Percentiles rank a stretch among this genome's conserved stretches.
phyloP scores from a whole-genome alignment of 805 yeast species.

The Myxozyma lipomycoides region DNA sequence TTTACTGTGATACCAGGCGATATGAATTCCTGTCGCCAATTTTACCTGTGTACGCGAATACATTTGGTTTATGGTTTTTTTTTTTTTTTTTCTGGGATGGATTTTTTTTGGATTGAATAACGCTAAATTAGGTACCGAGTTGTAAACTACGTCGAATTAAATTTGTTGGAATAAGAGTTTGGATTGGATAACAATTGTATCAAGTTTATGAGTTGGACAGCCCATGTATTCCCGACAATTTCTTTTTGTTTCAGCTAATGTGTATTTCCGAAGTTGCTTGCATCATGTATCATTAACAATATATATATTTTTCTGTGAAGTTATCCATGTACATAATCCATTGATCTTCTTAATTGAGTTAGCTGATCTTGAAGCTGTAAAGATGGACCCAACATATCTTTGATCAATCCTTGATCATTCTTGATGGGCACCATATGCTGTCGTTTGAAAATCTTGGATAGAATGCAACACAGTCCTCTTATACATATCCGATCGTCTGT shows the following conservation, averaged over 20 bases:
- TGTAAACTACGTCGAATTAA: too few relatives aligned
- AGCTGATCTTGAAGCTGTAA: neutral
- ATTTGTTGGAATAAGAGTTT: neutral
- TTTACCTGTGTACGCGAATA: too few relatives aligned
- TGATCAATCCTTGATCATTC: conserved; percentile 4
- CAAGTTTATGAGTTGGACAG: neutral
- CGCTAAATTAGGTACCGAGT: too few relatives aligned
- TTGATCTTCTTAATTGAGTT: neutral
- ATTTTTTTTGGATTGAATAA: too few relatives aligned
- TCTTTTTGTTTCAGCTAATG: neutral
- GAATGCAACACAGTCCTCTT: conserved; percentile 20
- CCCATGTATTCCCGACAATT: neutral
- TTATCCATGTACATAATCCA: neutral
- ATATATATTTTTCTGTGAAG: neutral
- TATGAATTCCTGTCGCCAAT: too few relatives aligned
- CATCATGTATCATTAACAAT: neutral
- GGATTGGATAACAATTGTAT: neutral
- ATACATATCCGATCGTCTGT: conserved; percentile 74
- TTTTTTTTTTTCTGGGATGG: too few relatives aligned
- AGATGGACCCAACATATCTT: conserved; percentile 10
- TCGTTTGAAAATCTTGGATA: conserved; percentile 7
- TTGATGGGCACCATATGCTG: conserved; percentile 5
- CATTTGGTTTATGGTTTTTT: too few relatives aligned
- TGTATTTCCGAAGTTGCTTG: neutral
- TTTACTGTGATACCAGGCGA: too few relatives aligned